Percentiles rank a stretch among this genome's conserved stretches.
phyloP scores from a whole-genome alignment of 345 rosid species.

The Camelina laxa region DNA sequence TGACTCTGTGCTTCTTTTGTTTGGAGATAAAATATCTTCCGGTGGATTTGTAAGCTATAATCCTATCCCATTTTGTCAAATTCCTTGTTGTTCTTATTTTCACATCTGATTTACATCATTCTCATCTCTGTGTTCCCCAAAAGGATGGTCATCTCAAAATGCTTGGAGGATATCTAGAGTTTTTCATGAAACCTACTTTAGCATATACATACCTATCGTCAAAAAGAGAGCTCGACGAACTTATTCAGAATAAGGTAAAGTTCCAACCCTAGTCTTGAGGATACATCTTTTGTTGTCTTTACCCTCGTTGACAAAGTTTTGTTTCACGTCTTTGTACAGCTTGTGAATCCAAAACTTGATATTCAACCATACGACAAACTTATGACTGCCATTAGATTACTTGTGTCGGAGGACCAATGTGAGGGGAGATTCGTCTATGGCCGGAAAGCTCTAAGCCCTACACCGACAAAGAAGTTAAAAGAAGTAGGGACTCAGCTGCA shows the following conservation, averaged over 20 bases:
- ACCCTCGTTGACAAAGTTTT: slow-evolving; percentile 18
- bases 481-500: slow-evolving; percentile 26
- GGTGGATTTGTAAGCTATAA: slow-evolving; percentile 87
- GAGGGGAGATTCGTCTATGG: slow-evolving; percentile 87
- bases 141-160: slow-evolving; percentile 97
- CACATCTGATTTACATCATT: neutral
- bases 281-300: slow-evolving; percentile 9
- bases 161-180: slow-evolving; percentile 92
- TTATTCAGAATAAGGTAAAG: slow-evolving; percentile 76
- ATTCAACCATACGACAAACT: slow-evolving; percentile 65
- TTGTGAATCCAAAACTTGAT: slow-evolving; percentile 74
- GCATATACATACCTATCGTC: slow-evolving; percentile 66
- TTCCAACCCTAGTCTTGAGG: slow-evolving; percentile 21
- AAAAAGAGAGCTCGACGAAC: slow-evolving; percentile 80
- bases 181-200: slow-evolving; percentile 81
- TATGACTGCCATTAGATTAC: slow-evolving; percentile 69
- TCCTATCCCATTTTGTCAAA: neutral
- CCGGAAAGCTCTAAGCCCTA: slow-evolving; percentile 57
- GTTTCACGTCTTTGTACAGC: slow-evolving; percentile 56
- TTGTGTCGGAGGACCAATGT: slow-evolving; percentile 83
- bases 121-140: neutral
- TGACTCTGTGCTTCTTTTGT: slow-evolving; percentile 85
- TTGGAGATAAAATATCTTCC: slow-evolving; percentile 76
- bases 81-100: slow-evolving; percentile 5
- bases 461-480: slow-evolving; percentile 48